These are phyloP conservation scores for Lactifluus volemus DNA, from an alignment of 768 basidiomycete species.

Conservation along the genomic window DNA sequence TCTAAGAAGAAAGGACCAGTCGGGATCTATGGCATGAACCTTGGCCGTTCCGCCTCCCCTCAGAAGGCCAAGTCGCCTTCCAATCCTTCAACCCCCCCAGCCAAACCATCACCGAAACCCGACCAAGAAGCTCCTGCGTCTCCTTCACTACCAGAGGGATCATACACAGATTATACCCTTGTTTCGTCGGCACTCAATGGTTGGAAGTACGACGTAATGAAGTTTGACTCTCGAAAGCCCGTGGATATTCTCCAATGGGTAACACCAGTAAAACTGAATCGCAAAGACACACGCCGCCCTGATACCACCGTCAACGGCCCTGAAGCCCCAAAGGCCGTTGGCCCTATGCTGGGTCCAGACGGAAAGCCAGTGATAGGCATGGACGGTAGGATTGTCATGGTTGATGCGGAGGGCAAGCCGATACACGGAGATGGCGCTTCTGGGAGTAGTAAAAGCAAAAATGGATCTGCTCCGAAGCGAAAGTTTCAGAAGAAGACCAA, in stretches of 20 bases:
- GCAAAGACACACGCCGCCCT: conserved; percentile 67
- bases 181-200: conserved; percentile 74
- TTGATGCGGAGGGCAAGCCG: conserved; percentile 67
- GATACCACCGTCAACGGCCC: conserved; percentile 26
- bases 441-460: conserved; percentile 36
- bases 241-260: conserved; percentile 64
- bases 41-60: conserved; percentile 8
- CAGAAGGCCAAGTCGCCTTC: conserved; percentile 10
- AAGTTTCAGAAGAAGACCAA: conserved; percentile 73
- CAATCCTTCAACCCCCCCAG: conserved; percentile 11
- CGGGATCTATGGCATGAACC: conserved; percentile 8
- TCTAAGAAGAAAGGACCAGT: conserved; percentile 14
- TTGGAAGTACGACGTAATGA: conserved; percentile 92
- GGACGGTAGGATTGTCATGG: conserved; percentile 74
- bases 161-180: conserved; percentile 69
- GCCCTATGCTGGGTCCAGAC: conserved; percentile 72
- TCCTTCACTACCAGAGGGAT: conserved; percentile 47
- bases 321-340: conserved; percentile 41
- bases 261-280: conserved; percentile 75
- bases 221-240: conserved; percentile 69
- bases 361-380: conserved; percentile 75
- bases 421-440: conserved; percentile 38
- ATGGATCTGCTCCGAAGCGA: conserved; percentile 42
- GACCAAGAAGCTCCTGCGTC: background rate
- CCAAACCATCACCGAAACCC: conserved; percentile 15